phyloP scores from a whole-genome alignment of 2,329 filamentous ascomycete genomes.

The Nigrograna mackinnonii region DNA sequence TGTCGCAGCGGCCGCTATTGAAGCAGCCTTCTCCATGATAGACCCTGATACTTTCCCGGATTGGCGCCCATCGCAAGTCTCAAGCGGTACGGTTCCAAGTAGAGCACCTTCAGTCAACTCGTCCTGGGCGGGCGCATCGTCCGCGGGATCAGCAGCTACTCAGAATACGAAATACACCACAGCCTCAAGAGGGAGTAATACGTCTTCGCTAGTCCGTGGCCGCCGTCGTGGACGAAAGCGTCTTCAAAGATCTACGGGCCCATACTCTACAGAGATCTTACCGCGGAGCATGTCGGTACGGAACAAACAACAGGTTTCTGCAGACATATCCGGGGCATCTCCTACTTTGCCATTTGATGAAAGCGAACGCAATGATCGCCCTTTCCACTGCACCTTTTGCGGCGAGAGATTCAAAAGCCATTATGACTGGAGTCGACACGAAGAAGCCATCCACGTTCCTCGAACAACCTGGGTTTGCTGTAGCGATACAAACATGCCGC shows the following conservation, averaged over 20 bases:
- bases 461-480: slow-evolving; percentile 2
- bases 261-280: too few relatives aligned
- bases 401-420: not conserved
- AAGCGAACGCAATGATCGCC: not conserved
- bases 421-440: slow-evolving; percentile 6
- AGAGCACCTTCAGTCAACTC: not conserved
- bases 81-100: not conserved
- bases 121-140: not conserved
- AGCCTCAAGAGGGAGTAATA: slow-evolving; percentile 1
- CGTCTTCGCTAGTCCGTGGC: not conserved
- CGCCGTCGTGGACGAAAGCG: not conserved
- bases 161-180: not conserved
- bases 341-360: not conserved
- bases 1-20: not conserved
- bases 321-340: not conserved
- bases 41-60: not conserved
- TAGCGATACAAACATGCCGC: not conserved
- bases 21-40: not conserved
- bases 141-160: not conserved
- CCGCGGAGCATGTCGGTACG: too few relatives aligned
- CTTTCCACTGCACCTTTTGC: slow-evolving; percentile 2
- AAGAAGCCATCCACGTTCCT: slow-evolving; percentile 3
- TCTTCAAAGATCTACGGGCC: too few relatives aligned
- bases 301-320: too few relatives aligned
- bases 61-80: not conserved